Base-by-base conservation (phyloP, 176 grass and related monocot genomes). In the Cocos nucifera region DNA sequence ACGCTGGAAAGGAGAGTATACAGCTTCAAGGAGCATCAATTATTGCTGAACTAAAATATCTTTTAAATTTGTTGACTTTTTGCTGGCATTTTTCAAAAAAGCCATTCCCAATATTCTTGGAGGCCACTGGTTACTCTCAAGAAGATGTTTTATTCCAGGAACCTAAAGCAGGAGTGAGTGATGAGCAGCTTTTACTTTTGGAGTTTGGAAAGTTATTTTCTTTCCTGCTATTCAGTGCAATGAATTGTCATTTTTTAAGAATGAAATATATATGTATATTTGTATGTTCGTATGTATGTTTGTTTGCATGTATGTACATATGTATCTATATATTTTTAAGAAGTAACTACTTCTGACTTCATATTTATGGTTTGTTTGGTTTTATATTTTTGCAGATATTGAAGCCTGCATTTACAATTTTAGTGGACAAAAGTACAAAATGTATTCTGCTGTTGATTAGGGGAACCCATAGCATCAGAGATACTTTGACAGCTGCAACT, bases 1-100 rank as follows among this genome's bases (percentile, higher is more conserved):
- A 91, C 60, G 78, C 87, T 80, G 87, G 84, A 73, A 78, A 91
- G 62, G 84, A 84, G 64, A 80, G 87, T 54, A 64, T 85, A 78
- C 81, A 80, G 73, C 83, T 97, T 69, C 85, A 77, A 91, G 93
- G 87, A 80, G 58, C 57, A 67, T 57, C 77, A 67, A 73, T 97
- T 49, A 74, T 91, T 82, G 70, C 79, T 44, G 93, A 88, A 30
- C 63, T 97, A 16, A 97, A 88, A 56, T 78, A 91, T 78, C 84
- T 85, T 77, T 71, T 88, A 44, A 83, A 88, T 73, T 88, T 97
- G 70, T 58, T 97, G 69, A 91, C 66, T 48, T 73, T 97, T 27
- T 97, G 93, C 74, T 97, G 93, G 93, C 93, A 97, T 78, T 97
- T 97, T 65, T 97, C 93, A 19, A 97, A 91, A 73, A 97, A 97